Conservation (phyloP, 306 rosid species). For the Gleditsia sinensis region DNA sequence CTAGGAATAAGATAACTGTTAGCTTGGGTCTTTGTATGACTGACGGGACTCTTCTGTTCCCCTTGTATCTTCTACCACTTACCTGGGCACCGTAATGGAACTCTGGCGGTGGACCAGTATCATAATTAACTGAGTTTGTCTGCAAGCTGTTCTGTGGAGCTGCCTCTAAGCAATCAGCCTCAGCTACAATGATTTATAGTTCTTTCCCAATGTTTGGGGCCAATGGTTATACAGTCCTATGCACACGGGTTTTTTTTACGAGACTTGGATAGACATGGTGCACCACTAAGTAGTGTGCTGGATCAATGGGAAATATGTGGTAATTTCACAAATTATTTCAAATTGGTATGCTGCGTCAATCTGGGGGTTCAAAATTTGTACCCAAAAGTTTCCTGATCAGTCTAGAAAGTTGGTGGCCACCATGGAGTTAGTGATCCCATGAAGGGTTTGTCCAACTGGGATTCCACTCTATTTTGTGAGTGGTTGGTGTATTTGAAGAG, state of each 20-base stretch:
- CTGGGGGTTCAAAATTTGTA: background rate
- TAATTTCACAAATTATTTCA: background rate
- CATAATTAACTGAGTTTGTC: background rate
- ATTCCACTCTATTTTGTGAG: too few species aligned
- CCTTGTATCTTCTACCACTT: background rate
- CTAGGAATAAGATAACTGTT: conserved; percentile 5
- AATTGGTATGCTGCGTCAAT: background rate
- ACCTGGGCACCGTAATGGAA: background rate
- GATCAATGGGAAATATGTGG: background rate
- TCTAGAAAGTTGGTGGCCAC: background rate
- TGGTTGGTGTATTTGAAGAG: too few species aligned
- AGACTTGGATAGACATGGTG: background rate
- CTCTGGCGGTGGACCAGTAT: background rate
- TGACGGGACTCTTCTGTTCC: conserved; percentile 1
- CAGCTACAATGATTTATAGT: background rate
- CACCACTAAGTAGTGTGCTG: background rate
- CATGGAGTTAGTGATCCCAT: background rate
- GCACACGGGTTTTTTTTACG: background rate
- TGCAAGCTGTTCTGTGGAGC: background rate
- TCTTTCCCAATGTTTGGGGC: background rate
- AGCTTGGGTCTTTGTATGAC: background rate
- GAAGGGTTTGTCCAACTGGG: background rate
- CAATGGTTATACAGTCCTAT: background rate
- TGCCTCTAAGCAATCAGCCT: background rate
- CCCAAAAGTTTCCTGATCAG: too few species aligned